phyloP scores from a whole-genome alignment of 306 rosid genomes.

The Malus sylvestris region DNA sequence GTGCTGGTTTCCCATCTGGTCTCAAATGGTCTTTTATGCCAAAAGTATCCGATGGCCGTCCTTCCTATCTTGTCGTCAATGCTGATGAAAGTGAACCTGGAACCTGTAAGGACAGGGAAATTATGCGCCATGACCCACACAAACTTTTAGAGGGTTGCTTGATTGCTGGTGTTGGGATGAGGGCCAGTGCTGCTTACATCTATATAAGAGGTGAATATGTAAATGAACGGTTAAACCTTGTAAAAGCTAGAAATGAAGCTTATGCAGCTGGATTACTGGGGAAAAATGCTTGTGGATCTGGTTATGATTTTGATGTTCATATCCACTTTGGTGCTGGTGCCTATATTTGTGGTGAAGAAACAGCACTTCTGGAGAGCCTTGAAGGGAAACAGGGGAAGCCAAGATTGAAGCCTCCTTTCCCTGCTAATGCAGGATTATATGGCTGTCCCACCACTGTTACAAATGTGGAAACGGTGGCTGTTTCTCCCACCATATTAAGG shows the following conservation, averaged over 20 bases:
- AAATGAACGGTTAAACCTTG: conserved; percentile 78
- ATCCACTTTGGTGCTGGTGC: conserved; percentile 99
- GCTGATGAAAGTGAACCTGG: conserved; percentile 99
- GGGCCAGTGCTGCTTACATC: conserved; percentile 95
- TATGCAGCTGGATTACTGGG: conserved; percentile 88
- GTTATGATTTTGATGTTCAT: conserved; percentile 93
- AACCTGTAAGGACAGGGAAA: conserved; percentile 95
- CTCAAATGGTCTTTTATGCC: conserved; percentile 99
- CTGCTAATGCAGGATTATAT: conserved; percentile 95
- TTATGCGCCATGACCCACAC: conserved; percentile 96
- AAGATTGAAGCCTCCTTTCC: conserved; percentile 99
- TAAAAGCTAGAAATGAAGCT: conserved; percentile 84
- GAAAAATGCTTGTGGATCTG: conserved; percentile 96
- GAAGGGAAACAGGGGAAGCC: conserved; percentile 99
- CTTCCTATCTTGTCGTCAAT: conserved; percentile 94
- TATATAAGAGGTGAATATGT: conserved; percentile 97
- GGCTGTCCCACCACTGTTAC: conserved; percentile 98
- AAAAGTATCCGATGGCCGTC: conserved; percentile 96
- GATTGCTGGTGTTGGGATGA: conserved; percentile 99
- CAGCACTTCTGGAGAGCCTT: conserved; percentile 95
- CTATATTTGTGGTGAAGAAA: conserved; percentile 97
- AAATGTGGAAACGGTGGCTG: conserved; percentile 97
- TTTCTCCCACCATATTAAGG: conserved; percentile 93
- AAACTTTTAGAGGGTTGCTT: conserved; percentile 90
- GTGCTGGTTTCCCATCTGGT: conserved; percentile 99